These are phyloP conservation scores for Daldinia decipiens DNA, from an alignment of 495 filamentous ascomycete genomes.

Conservation along the genomic window DNA sequence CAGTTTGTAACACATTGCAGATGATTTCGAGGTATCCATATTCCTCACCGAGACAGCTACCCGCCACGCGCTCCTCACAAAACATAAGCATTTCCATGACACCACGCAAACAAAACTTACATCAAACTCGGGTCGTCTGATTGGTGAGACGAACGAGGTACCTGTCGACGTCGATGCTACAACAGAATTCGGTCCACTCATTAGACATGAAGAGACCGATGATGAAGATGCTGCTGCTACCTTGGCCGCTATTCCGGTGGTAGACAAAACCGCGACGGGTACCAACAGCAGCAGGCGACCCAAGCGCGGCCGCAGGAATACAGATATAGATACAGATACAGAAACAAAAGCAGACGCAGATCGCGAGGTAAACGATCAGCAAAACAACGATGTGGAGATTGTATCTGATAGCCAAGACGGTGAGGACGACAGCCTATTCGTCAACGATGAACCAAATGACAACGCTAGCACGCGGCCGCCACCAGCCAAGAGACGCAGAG, in stretches of 20 bases:
- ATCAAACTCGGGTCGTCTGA: conserved; percentile 68
- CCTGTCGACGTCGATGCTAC: conserved; percentile 61
- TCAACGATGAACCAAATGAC: conserved; percentile 41
- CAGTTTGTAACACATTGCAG: conserved; percentile 58
- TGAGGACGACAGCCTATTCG: conserved; percentile 53
- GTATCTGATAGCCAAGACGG: conserved; percentile 45
- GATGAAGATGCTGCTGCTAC: conserved; percentile 54
- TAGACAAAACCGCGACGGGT: conserved; percentile 47
- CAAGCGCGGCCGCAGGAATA: conserved; percentile 46
- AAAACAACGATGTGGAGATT: conserved; percentile 33
- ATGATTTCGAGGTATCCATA: conserved; percentile 93
- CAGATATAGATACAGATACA: conserved; percentile 47
- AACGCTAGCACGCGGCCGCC: conserved; percentile 48
- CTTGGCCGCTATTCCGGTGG: conserved; percentile 58
- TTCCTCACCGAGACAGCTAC: conserved; percentile 90
- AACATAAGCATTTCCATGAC: conserved; percentile 76
- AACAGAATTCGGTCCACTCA: conserved; percentile 32
- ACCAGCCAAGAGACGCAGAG: conserved; percentile 61
- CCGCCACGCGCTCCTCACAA: conserved; percentile 87
- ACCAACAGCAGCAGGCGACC: conserved; percentile 41
- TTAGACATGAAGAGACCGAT: conserved; percentile 51
- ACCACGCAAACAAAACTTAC: conserved; percentile 62
- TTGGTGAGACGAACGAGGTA: conserved; percentile 62
- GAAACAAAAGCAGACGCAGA: conserved; percentile 39
- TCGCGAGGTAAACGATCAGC: conserved; percentile 29